Percentiles rank a stretch among this genome's conserved stretches.
These are phyloP conservation scores for Melanomma pulvis-pyrius DNA, from an alignment of 495 filamentous ascomycete genomes.

Conservation along the genomic window DNA sequence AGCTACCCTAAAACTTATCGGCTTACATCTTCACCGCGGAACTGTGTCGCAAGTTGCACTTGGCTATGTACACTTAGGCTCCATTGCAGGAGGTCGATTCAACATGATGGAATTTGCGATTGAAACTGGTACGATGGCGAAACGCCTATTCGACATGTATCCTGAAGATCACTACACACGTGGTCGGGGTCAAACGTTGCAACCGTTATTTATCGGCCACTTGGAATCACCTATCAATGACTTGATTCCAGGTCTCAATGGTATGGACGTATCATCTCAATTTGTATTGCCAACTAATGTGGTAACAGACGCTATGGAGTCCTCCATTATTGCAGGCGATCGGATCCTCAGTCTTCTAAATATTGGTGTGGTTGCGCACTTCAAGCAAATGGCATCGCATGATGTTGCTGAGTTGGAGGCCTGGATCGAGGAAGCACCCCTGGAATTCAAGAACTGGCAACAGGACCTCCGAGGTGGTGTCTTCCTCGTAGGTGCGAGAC, in stretches of 20 bases:
- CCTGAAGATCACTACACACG: conserved; percentile 67
- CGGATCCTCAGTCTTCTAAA: conserved; percentile 74
- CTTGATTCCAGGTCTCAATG: conserved; percentile 64
- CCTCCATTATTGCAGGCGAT: conserved; percentile 71
- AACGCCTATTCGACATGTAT: conserved; percentile 67
- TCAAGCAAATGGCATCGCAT: conserved; percentile 72
- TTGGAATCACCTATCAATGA: conserved; percentile 64
- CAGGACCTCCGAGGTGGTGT: conserved; percentile 79
- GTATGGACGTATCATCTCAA: conserved; percentile 19
- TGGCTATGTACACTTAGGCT: conserved; percentile 73
- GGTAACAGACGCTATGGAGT: conserved; percentile 58
- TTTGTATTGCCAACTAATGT: neutral
- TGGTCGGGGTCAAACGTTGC: conserved; percentile 71
- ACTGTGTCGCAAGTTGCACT: conserved; percentile 75
- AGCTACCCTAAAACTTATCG: conserved; percentile 69
- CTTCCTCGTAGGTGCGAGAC: conserved; percentile 68
- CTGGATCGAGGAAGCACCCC: conserved; percentile 70
- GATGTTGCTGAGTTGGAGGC: conserved; percentile 75
- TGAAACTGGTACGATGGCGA: conserved; percentile 64
- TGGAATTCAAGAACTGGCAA: conserved; percentile 75
- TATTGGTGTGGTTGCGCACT: conserved; percentile 70
- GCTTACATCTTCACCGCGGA: conserved; percentile 65
- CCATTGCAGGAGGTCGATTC: conserved; percentile 73
- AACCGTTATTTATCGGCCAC: conserved; percentile 74
- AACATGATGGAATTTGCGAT: conserved; percentile 69